Conservation (phyloP, 2,329 filamentous ascomycete species). For the Diaporthe eres region DNA sequence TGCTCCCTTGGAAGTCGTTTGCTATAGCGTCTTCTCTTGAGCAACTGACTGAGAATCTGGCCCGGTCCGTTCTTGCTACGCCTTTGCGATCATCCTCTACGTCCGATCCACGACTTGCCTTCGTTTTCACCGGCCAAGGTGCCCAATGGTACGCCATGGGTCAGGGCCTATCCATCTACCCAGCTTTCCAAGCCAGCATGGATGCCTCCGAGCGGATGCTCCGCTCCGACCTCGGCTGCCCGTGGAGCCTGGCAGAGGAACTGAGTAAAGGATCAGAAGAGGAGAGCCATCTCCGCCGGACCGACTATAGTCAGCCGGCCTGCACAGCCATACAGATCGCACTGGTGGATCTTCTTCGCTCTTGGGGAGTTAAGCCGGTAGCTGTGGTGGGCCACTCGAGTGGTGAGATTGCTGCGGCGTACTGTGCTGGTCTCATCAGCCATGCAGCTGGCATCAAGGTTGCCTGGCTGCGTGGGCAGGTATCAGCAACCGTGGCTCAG, state of each 20-base stretch:
- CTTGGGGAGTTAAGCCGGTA: constrained; percentile 48
- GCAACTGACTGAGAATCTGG: no score
- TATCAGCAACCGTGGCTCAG: constrained; percentile 58
- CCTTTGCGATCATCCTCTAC: constrained; percentile 22
- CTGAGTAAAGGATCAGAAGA: background rate
- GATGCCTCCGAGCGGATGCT: constrained; percentile 44
- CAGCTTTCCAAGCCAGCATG: constrained; percentile 20
- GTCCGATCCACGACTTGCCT: constrained; percentile 25
- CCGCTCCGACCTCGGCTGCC: constrained; percentile 43
- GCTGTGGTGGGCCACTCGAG: constrained; percentile 56
- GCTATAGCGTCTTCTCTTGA: constrained; percentile 45
- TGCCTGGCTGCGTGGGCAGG: constrained; percentile 64
- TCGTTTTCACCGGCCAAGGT: constrained; percentile 43
- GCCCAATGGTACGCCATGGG: constrained; percentile 46
- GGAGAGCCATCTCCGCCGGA: constrained; percentile 13
- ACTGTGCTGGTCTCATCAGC: constrained; percentile 41
- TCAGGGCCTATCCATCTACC: constrained; percentile 33
- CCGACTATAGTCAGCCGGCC: constrained; percentile 57
- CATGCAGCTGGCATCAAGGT: constrained; percentile 48
- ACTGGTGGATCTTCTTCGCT: constrained; percentile 54
- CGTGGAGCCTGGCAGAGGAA: constrained; percentile 43
- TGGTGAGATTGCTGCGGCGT: constrained; percentile 58
- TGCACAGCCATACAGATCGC: constrained; percentile 64
- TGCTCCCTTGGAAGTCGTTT: constrained; percentile 48
- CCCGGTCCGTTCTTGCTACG: no score